A percentile compares a stretch with the other conserved stretches of the same genome.
phyloP scores from a whole-genome alignment of 2,329 filamentous ascomycete species.

The Colletotrichum sp. region DNA sequence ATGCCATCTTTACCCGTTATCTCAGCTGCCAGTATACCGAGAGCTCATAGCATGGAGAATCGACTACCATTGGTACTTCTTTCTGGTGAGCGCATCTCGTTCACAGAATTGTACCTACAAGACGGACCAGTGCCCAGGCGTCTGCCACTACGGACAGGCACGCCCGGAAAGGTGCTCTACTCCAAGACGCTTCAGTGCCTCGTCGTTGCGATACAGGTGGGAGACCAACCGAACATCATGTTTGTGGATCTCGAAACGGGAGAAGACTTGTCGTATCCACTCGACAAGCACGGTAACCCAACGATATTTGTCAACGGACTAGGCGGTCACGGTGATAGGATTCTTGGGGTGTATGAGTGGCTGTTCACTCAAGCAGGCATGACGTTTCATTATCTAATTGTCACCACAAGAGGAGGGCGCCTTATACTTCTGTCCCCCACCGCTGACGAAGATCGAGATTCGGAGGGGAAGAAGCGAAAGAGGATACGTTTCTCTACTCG shows the following conservation, averaged over 20 bases:
- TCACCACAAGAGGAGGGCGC: constrained; percentile 59
- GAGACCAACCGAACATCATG: constrained; percentile 51
- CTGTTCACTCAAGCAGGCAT: constrained; percentile 60
- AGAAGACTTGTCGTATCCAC: constrained; percentile 51
- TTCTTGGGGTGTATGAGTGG: constrained; percentile 71
- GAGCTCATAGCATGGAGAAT: constrained; percentile 41
- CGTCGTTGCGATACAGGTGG: constrained; percentile 54
- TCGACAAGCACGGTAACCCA: constrained; percentile 44
- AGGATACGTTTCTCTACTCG: constrained; percentile 13
- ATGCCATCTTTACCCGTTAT: constrained; percentile 53
- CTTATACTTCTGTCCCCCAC: constrained; percentile 54
- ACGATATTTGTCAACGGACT: constrained; percentile 60
- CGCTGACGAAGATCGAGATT: constrained; percentile 14
- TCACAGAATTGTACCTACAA: constrained; percentile 56
- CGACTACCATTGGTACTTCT: constrained; percentile 54
- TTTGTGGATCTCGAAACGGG: constrained; percentile 65
- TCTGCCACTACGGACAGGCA: constrained; percentile 48
- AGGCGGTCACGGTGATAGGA: constrained; percentile 59
- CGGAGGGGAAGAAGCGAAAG: constrained; percentile 23
- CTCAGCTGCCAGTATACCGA: constrained; percentile 48
- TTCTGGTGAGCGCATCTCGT: constrained; percentile 52
- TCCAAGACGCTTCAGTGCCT: constrained; percentile 58
- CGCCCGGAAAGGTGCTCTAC: constrained; percentile 59
- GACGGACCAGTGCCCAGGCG: constrained; percentile 54
- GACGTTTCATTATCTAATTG: constrained; percentile 66